Evolutionary conservation across 257 asterid genomes (phyloP).

Genomic region (Solanum tarapatanum): DNA sequence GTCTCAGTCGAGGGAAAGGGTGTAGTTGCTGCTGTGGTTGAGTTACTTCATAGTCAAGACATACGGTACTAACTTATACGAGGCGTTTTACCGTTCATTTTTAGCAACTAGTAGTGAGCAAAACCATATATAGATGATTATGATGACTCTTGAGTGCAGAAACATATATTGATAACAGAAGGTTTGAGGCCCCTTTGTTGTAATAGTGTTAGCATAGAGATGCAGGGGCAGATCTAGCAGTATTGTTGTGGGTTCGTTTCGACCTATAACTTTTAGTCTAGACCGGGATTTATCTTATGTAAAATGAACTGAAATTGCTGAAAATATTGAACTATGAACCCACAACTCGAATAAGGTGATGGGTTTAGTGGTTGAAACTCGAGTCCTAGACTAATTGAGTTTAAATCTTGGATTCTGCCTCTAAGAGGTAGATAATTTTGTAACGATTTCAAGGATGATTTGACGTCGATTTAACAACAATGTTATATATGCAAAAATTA

Average conservation of each 20-base stretch:
- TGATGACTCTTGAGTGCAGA: background rate
- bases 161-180: background rate
- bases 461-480: background rate
- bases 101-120: background rate
- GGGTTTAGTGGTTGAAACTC: background rate
- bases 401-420: background rate
- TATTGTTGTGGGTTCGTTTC: background rate
- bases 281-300: background rate
- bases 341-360: background rate
- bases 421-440: background rate
- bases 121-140: background rate
- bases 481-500: background rate
- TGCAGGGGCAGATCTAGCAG: background rate
- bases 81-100: background rate
- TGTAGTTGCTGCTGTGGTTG: conserved; percentile 69
- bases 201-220: background rate
- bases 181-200: background rate
- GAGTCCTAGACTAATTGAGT: background rate
- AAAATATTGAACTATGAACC: background rate
- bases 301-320: background rate
- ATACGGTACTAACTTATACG: conserved; percentile 16
- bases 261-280: background rate
- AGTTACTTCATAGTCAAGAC: conserved; percentile 67
- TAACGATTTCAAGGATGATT: background rate
- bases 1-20: conserved; percentile 62